Conservation (phyloP, 768 basidiomycete species). For the Agaricus blazei region DNA sequence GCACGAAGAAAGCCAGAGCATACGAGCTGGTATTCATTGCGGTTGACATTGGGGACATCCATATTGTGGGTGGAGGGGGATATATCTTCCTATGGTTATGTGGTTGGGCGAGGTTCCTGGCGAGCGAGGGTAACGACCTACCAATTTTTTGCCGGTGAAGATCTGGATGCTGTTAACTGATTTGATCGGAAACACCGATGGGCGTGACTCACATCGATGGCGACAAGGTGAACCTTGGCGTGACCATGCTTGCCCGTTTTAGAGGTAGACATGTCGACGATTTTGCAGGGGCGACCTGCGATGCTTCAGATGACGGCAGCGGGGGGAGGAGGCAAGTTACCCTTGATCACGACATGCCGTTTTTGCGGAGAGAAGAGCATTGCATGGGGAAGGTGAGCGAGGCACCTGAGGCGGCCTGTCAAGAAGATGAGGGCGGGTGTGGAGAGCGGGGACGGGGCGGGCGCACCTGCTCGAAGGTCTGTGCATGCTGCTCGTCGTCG, state of each 20-base stretch:
- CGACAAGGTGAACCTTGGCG: conserved; percentile 98
- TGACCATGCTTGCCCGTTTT: conserved; percentile 99
- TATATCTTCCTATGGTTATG: conserved; percentile 72
- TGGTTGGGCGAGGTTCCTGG: not conserved
- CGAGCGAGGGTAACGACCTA: conserved; percentile 31
- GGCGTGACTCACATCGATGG: conserved; percentile 75
- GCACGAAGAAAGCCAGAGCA: conserved; percentile 18
- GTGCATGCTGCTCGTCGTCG: conserved; percentile 86
- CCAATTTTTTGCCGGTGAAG: conserved; percentile 97
- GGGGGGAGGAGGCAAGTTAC: conserved; percentile 25
- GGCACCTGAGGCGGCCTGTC: conserved; percentile 66
- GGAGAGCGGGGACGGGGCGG: conserved; percentile 6
- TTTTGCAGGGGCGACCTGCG: conserved; percentile 91
- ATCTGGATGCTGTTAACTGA: conserved; percentile 51
- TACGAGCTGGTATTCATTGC: conserved; percentile 90
- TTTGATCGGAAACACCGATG: conserved; percentile 1
- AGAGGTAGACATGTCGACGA: conserved; percentile 98
- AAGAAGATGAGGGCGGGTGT: conserved; percentile 4
- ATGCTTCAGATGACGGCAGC: conserved; percentile 5
- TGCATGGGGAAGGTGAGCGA: conserved; percentile 82
- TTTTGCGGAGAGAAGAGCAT: conserved; percentile 95
- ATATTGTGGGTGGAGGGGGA: conserved; percentile 99
- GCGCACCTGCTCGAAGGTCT: conserved; percentile 77
- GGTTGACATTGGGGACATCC: conserved; percentile 93
- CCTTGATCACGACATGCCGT: conserved; percentile 94